Conservation (phyloP, 106 monocot species). For the Apostasia shenzhenica region DNA sequence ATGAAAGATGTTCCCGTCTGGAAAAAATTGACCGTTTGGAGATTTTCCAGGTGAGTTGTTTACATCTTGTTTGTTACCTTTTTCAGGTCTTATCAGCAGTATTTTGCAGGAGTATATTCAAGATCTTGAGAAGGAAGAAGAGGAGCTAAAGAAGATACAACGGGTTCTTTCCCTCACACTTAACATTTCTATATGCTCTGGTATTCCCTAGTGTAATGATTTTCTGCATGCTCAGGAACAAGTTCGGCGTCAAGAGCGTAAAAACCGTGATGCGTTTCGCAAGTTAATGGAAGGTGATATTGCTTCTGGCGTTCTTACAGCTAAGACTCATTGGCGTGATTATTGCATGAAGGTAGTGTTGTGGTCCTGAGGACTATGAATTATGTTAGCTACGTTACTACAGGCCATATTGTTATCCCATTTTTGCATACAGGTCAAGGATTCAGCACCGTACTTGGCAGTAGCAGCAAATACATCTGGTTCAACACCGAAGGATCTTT, state of each 20-base stretch:
- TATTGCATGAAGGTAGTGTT: slow-evolving; percentile 78
- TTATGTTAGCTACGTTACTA: not conserved
- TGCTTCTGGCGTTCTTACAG: slow-evolving; percentile 60
- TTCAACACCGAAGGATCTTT: slow-evolving; percentile 94
- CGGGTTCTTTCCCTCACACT: slow-evolving; percentile 33
- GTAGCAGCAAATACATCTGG: slow-evolving; percentile 86
- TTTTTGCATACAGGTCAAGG: slow-evolving; percentile 55
- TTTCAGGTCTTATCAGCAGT: not conserved
- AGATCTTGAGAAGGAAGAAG: slow-evolving; percentile 93
- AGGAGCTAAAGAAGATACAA: slow-evolving; percentile 79
- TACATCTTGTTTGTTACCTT: slow-evolving; percentile 3
- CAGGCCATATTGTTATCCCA: not conserved
- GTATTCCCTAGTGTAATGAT: not conserved
- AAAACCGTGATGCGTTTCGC: slow-evolving; percentile 92
- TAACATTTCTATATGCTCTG: not conserved
- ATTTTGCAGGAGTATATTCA: slow-evolving; percentile 70
- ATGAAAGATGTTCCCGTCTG: slow-evolving; percentile 87
- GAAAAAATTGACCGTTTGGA: slow-evolving; percentile 90
- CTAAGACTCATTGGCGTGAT: slow-evolving; percentile 94
- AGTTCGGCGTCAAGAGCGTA: slow-evolving; percentile 65
- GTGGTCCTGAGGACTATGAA: not conserved
- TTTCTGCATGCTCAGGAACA: slow-evolving; percentile 44
- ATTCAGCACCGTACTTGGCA: slow-evolving; percentile 45
- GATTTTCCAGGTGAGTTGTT: slow-evolving; percentile 68
- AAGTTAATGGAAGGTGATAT: slow-evolving; percentile 85